Evolutionary conservation across 441 rosid genomes (phyloP).

Genomic region (Populus hybrid): DNA sequence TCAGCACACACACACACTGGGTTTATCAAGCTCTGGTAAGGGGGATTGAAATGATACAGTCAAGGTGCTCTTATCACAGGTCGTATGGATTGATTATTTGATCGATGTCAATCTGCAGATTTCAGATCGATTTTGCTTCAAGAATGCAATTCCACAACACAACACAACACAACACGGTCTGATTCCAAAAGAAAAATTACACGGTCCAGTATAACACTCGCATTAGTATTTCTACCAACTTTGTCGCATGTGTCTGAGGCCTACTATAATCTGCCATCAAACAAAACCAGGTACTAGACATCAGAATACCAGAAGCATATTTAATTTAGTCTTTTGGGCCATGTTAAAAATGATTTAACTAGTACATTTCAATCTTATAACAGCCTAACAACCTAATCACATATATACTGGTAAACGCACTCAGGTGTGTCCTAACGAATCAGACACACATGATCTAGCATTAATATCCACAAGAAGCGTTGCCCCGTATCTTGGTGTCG

Average conservation of each 20-base stretch:
- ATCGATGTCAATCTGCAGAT: too few species aligned
- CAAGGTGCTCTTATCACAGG: neutral
- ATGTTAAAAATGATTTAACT: neutral
- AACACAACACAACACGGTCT: too few species aligned
- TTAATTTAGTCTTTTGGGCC: too few species aligned
- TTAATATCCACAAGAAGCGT: conserved; percentile 1
- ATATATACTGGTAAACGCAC: conserved; percentile 11
- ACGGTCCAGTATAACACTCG: neutral
- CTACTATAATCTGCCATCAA: neutral
- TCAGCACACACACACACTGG: too few species aligned
- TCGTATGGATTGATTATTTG: neutral
- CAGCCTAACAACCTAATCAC: conserved; percentile 20
- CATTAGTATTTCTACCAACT: neutral
- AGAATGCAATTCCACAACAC: neutral
- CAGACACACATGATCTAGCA: conserved; percentile 30
- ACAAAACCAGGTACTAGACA: too few species aligned
- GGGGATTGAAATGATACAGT: neutral
- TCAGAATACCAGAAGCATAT: neutral
- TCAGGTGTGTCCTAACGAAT: conserved; percentile 24
- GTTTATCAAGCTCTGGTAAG: too few species aligned
- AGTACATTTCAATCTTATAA: too few species aligned
- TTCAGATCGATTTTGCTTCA: neutral
- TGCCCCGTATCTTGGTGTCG: conserved; percentile 12
- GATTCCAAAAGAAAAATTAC: neutral
- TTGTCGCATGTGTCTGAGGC: neutral